phyloP scores from a whole-genome alignment of 352 stramenopile species.

The Hyaloperonospora brassicae region DNA sequence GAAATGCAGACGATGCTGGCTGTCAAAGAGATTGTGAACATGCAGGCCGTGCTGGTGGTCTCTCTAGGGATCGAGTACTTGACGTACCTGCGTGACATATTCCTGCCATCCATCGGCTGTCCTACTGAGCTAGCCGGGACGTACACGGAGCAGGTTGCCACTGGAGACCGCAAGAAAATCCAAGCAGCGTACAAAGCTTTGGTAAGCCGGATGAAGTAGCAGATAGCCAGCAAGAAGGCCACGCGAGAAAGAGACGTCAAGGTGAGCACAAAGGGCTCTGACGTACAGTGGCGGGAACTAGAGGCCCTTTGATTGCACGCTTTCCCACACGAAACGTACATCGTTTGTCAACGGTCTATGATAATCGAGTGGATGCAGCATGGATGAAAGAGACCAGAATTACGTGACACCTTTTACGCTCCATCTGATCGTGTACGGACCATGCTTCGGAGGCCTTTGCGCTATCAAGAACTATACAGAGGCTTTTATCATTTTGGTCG shows the following conservation, averaged over 20 bases:
- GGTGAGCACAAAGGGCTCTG: no score
- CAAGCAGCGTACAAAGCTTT: constrained; percentile 58
- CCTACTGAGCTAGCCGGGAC: constrained; percentile 41
- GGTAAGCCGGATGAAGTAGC: constrained; percentile 39
- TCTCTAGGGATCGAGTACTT: constrained; percentile 56
- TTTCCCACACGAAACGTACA: no score
- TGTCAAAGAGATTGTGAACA: constrained; percentile 69
- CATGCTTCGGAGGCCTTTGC: no score
- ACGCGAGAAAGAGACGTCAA: background rate
- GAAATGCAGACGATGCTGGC: constrained; percentile 56
- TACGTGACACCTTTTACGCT: no score
- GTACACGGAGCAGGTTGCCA: constrained; percentile 57
- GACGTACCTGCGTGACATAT: constrained; percentile 50
- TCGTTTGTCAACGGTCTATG: no score
- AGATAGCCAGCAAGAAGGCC: background rate
- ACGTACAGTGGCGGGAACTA: no score
- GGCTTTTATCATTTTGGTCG: no score
- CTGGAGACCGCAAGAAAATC: constrained; percentile 58
- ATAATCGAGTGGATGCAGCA: no score
- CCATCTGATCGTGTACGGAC: no score
- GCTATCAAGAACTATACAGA: no score
- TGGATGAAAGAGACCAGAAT: no score
- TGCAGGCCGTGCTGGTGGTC: constrained; percentile 56
- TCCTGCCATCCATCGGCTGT: constrained; percentile 52
- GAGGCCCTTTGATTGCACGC: no score